Conservation (phyloP, 108 stramenopile species). For the Poteriospumella lacustris region DNA sequence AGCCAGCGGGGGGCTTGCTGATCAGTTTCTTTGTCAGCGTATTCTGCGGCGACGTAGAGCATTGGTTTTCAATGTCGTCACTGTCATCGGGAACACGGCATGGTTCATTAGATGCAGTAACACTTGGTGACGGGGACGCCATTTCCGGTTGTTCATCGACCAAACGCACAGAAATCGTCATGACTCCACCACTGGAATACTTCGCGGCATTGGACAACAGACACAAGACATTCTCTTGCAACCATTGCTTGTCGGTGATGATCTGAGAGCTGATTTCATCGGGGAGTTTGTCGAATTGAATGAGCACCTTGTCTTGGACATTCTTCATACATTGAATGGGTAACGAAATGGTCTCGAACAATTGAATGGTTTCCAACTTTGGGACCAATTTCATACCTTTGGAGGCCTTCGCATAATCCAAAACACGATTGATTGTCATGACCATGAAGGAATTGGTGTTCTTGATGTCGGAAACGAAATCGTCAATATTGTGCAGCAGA, state of each 20-base stretch:
- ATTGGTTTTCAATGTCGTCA: no score
- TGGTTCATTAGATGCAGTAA: no score
- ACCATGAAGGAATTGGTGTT: neutral
- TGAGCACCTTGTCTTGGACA: neutral
- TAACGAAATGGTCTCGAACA: neutral
- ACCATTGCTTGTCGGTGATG: slow-evolving; percentile 18
- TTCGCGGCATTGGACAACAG: neutral
- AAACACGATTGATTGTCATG: neutral
- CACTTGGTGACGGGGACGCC: no score
- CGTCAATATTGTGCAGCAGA: no score
- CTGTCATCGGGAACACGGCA: no score
- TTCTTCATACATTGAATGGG: neutral
- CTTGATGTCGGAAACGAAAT: no score
- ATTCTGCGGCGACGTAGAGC: no score
- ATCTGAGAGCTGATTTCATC: neutral
- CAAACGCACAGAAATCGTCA: neutral
- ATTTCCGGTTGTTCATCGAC: no score
- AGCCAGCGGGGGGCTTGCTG: no score
- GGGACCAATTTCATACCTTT: neutral
- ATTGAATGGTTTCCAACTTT: neutral
- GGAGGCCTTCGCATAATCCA: neutral
- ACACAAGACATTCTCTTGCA: neutral
- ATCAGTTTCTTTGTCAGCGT: no score
- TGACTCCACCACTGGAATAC: neutral
- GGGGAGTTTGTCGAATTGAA: neutral